Base-by-base conservation (phyloP, 140 eudicot species). In the Stevia rebaudiana region DNA sequence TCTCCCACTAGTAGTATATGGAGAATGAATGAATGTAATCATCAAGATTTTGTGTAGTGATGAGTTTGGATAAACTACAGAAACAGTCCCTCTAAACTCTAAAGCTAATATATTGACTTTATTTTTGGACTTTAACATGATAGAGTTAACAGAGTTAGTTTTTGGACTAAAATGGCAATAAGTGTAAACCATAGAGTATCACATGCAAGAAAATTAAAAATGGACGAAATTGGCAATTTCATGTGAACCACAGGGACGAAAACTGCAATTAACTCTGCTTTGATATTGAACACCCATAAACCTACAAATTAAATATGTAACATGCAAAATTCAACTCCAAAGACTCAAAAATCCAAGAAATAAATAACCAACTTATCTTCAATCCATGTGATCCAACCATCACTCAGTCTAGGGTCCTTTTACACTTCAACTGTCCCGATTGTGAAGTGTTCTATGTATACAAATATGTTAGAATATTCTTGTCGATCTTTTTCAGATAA, bases 11-110 rank as follows among this genome's bases (percentile, higher is more conserved):
- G 64, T 67, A 51, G 25, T 19, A 1, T 53, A 1, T 23, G 62
- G 15, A 18, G 46, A 8, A 5, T 15, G 52, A 28, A 31, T 57
- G 65, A 33, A 42, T 42, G 72, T n/a, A 6, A 53, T 39, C 48
- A 44, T 58, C 41, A 43, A 56, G 15, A 35, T 72, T 63, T 63
- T 72, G 77, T 70, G 60, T 31, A 63, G 70, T 53, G 58, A 53
- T 51, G 72, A 53, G 66, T n/a, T n/a, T n/a, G n/a, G n/a, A n/a
- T n/a, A n/a, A n/a, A n/a, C n/a, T n/a, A n/a, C n/a, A n/a, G n/a
- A n/a, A n/a, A n/a, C n/a, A n/a, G n/a, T n/a, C n/a, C n/a, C n/a
- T n/a, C n/a, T n/a, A n/a, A n/a, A n/a, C n/a, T n/a, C n/a, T n/a
- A n/a, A n/a, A n/a, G n/a, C n/a, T n/a, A n/a, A n/a, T n/a, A n/a